Evolutionary conservation across 2,329 filamentous ascomycete species (phyloP).

Genomic region (Tolypocladium album): DNA sequence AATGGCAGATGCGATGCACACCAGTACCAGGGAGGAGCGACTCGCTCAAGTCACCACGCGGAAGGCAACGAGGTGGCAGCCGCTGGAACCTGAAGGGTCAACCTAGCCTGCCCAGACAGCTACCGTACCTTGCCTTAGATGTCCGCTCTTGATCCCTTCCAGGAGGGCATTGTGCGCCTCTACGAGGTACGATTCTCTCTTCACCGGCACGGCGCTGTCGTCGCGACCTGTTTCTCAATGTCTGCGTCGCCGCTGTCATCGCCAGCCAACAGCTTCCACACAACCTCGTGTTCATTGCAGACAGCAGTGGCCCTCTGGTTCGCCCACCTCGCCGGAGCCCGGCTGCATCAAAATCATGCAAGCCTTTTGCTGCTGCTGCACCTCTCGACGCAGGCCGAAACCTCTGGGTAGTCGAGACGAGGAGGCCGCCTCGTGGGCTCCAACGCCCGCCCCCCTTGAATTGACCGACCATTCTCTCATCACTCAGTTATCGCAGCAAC

Average conservation of each 20-base stretch:
- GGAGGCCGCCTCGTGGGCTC: not conserved
- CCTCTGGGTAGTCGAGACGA: not conserved
- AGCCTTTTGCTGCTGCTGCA: slow-evolving; percentile 15
- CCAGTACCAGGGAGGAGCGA: not conserved
- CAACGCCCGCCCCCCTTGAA: not conserved
- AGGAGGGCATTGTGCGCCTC: not conserved
- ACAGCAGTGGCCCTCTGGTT: not conserved
- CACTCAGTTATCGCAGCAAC: not conserved
- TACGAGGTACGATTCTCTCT: not conserved
- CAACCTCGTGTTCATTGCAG: not conserved
- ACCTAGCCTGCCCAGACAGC: not conserved
- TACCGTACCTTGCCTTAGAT: not conserved
- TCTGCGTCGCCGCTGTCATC: not conserved
- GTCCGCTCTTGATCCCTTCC: not conserved
- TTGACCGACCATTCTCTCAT: not conserved
- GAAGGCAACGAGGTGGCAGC: not conserved
- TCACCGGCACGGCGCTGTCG: not conserved
- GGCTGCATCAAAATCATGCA: slow-evolving; percentile 4
- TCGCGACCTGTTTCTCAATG: not conserved
- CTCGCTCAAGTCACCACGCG: not conserved
- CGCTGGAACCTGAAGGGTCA: not conserved
- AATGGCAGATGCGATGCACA: not conserved
- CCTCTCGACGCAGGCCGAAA: slow-evolving; percentile 3
- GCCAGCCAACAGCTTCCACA: not conserved
- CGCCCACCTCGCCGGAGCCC: not conserved